Percentiles rank a stretch among this genome's conserved stretches.
Evolutionary conservation across 108 stramenopile genomes (phyloP).

Genomic region (Cyclotella sp.): DNA sequence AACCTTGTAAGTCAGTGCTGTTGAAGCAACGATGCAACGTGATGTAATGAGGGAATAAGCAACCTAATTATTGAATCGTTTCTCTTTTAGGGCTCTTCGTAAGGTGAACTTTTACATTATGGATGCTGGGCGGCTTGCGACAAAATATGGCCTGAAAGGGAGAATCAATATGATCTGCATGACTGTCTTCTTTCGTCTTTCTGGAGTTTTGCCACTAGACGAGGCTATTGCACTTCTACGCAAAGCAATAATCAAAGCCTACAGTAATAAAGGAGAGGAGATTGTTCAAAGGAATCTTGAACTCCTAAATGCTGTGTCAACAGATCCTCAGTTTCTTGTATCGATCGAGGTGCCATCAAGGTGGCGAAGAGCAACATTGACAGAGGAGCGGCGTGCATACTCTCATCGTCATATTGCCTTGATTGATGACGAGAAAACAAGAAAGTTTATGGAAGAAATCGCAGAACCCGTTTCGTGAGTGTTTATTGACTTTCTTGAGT

Average conservation of each 20-base stretch:
- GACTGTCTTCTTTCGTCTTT: conserved; percentile 61
- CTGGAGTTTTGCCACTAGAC: conserved; percentile 61
- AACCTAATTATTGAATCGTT: background rate
- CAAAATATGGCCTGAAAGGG: conserved; percentile 59
- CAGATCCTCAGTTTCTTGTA: conserved; percentile 52
- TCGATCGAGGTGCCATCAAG: conserved; percentile 55
- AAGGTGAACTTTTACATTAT: conserved; percentile 57
- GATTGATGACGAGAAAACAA: conserved; percentile 63
- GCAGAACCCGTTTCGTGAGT: conserved; percentile 56
- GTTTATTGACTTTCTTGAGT: background rate
- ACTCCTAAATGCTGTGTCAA: conserved; percentile 57
- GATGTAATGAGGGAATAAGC: background rate
- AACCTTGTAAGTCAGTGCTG: conserved; percentile 3
- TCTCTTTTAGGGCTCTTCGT: conserved; percentile 21
- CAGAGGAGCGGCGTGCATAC: conserved; percentile 45
- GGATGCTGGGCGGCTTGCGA: conserved; percentile 60
- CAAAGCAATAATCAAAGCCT: conserved; percentile 58
- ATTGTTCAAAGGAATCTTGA: conserved; percentile 66
- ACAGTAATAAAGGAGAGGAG: conserved; percentile 66
- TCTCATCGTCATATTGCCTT: conserved; percentile 53
- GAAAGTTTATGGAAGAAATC: conserved; percentile 65
- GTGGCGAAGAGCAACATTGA: conserved; percentile 49
- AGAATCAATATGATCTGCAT: conserved; percentile 73
- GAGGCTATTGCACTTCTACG: conserved; percentile 57
- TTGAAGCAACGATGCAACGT: background rate